Conservation (phyloP, 768 basidiomycete genomes). For the Cystofilobasidium ferigula region DNA sequence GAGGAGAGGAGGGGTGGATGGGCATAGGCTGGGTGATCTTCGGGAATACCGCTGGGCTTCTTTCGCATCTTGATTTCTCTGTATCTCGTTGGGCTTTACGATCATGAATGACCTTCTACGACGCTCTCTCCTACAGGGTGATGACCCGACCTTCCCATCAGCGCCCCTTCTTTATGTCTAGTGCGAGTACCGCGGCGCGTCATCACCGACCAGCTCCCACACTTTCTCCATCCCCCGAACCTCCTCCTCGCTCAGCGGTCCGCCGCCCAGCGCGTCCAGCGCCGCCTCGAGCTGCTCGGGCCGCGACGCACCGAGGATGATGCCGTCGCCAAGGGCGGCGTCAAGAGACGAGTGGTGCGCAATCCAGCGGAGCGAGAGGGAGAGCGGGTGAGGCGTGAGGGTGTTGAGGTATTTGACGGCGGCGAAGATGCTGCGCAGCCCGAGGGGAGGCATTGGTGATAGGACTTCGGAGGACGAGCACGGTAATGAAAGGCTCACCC, state of each 20-base stretch:
- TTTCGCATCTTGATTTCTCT: no score
- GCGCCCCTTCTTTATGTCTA: background rate
- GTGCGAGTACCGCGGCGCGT: background rate
- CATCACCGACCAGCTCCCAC: slow-evolving; percentile 7
- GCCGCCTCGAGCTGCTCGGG: slow-evolving; percentile 8
- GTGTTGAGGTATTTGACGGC: slow-evolving; percentile 9
- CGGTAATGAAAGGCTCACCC: no score
- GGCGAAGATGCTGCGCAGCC: background rate
- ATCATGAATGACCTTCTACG: no score
- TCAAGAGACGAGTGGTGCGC: slow-evolving; percentile 6
- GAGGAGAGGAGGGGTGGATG: no score
- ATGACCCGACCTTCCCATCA: background rate
- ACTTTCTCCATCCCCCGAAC: slow-evolving; percentile 4
- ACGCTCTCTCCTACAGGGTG: no score
- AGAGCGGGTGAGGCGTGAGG: background rate
- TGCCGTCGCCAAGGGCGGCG: background rate
- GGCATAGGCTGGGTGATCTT: no score
- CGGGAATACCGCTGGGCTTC: no score
- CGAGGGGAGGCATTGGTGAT: no score
- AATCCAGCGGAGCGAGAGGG: slow-evolving; percentile 9
- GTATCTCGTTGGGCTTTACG: no score
- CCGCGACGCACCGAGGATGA: slow-evolving; percentile 1
- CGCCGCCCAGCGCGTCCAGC: background rate
- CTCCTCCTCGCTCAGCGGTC: slow-evolving; percentile 3
- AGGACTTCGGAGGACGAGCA: no score